Conservation (phyloP, 1,284 basidiomycete species). For the Puccinia coronata region DNA sequence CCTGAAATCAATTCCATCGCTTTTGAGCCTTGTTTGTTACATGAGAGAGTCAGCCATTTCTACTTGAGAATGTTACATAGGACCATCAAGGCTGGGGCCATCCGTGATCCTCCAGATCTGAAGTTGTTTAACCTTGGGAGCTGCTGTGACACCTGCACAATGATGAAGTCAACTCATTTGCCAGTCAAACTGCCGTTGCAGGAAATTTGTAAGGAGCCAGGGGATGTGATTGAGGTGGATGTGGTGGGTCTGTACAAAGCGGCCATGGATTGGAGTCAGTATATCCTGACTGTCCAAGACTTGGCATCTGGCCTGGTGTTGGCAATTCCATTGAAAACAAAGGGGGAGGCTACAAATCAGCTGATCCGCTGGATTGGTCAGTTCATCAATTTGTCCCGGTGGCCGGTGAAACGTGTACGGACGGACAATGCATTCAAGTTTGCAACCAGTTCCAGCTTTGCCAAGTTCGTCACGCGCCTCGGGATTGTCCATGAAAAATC, state of each 20-base stretch:
- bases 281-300: background rate
- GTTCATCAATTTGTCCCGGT: background rate
- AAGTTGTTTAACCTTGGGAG: no score
- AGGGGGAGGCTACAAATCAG: background rate
- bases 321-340: background rate
- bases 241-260: background rate
- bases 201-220: background rate
- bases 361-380: background rate
- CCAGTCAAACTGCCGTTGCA: background rate
- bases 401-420: background rate
- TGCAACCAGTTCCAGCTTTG: background rate
- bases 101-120: no score
- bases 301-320: background rate
- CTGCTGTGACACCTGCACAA: background rate
- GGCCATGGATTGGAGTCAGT: background rate
- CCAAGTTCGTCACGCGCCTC: background rate
- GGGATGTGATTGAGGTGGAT: background rate
- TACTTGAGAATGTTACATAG: background rate
- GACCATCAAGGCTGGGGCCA: no score
- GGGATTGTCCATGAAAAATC: background rate
- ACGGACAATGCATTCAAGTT: background rate
- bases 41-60: background rate
- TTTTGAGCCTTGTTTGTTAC: background rate
- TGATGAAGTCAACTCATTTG: background rate
- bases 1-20: background rate